A percentile compares a stretch with the other conserved stretches of the same genome.
phyloP scores from a whole-genome alignment of 345 rosid genomes.

The Hibiscus trionum region DNA sequence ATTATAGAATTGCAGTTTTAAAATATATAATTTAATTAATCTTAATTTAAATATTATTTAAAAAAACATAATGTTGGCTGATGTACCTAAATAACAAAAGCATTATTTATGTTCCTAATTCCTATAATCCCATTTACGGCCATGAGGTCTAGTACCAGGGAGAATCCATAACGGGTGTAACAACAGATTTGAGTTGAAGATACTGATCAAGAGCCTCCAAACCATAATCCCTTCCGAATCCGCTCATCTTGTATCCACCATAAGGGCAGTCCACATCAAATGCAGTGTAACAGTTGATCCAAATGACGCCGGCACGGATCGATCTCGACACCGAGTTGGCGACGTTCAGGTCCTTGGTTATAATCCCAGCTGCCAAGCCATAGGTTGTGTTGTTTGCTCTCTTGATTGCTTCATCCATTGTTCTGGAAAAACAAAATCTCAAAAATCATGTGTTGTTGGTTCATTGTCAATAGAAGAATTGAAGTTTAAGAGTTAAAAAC shows the following conservation, averaged over 20 bases:
- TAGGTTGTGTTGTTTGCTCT: conserved; percentile 53
- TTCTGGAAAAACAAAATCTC: conserved; percentile 25
- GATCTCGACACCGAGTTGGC: conserved; percentile 69
- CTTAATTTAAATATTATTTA: too few species aligned
- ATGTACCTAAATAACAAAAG: too few species aligned
- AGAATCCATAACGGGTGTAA: conserved; percentile 56
- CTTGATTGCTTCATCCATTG: conserved; percentile 55
- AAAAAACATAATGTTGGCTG: neutral
- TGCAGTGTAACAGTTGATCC: conserved; percentile 69
- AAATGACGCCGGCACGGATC: conserved; percentile 27
- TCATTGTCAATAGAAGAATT: too few species aligned
- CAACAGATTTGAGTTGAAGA: conserved; percentile 56
- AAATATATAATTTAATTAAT: too few species aligned
- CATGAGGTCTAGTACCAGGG: conserved; percentile 46
- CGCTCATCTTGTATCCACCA: conserved; percentile 74
- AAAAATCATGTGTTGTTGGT: too few species aligned
- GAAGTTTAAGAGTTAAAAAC: neutral
- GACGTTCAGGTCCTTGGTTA: conserved; percentile 51
- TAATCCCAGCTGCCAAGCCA: conserved; percentile 76
- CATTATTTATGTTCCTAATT: neutral
- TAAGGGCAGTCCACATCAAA: conserved; percentile 53
- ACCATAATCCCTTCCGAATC: conserved; percentile 58
- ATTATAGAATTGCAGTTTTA: too few species aligned
- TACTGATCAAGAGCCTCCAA: conserved; percentile 51
- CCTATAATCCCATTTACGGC: neutral